phyloP scores from a whole-genome alignment of 2,329 filamentous ascomycete genomes.

The Phyllosticta citriasiana region DNA sequence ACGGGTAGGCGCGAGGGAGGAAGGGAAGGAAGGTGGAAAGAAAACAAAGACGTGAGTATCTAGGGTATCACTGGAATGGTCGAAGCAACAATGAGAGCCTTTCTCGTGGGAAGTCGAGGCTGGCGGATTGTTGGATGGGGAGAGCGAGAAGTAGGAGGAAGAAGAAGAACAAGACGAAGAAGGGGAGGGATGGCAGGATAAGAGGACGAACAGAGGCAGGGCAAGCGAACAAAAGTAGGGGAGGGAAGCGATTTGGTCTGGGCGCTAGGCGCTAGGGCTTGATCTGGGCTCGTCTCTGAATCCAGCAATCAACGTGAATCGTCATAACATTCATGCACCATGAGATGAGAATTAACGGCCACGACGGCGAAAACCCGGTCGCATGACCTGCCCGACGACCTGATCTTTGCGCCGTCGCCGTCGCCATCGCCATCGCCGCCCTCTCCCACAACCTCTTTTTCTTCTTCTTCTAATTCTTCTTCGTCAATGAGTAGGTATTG shows the following conservation, averaged over 20 bases:
- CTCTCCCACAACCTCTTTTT: too few species aligned
- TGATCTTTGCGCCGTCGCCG: too few species aligned
- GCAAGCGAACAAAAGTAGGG: conserved; percentile 5
- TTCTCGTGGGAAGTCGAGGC: not conserved
- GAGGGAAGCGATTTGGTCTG: conserved; percentile 5
- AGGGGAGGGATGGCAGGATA: not conserved
- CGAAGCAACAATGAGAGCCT: conserved; percentile 5
- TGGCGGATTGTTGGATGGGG: not conserved
- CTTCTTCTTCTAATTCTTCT: too few species aligned
- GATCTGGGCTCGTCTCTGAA: conserved; percentile 8
- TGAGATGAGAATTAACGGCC: too few species aligned
- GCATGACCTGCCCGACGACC: too few species aligned
- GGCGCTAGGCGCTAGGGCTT: conserved; percentile 3
- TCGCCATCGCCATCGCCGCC: too few species aligned
- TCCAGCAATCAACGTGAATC: conserved; percentile 10
- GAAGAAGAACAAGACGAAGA: not conserved
- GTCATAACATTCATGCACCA: conserved; percentile 8
- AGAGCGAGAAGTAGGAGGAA: conserved; percentile 1
- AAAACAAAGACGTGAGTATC: conserved; percentile 6
- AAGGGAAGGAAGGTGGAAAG: not conserved
- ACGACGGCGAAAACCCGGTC: not conserved
- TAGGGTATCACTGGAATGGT: conserved; percentile 3
- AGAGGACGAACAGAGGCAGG: not conserved
- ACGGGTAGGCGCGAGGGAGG: not conserved
- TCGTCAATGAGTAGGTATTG: too few species aligned